Base-by-base conservation (phyloP, 805 yeast species). In the Dipodascopsis tothii region DNA sequence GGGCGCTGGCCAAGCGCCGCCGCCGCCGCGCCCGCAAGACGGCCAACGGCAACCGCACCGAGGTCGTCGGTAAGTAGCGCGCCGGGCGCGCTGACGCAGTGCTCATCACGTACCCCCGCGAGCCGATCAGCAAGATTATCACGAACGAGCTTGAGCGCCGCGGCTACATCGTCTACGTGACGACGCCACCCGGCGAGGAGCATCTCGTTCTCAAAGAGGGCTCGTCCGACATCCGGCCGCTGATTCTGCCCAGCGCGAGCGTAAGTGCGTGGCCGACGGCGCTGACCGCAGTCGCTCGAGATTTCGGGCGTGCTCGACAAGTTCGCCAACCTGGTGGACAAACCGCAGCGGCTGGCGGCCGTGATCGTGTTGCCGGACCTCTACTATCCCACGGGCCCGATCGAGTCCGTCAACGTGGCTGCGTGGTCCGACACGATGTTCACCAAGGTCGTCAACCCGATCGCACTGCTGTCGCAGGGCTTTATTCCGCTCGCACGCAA, bases 121-220 rank as follows among this genome's bases (percentile, higher is more conserved):
- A 83, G 50, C 85, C 86, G 1, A 64, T 84, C 44, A 77, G 85
- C 1, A 70, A 84, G 45, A 69, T 79, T 40, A 64, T 85, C 23
- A 84, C 87, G 1, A 70, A 74, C 44, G 95, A 85, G 59, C 70
- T 85, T 50, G 87, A 84, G 51, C 72, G 73, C 36, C 68, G 94
- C 42, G 94, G 95, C 1, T 84, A 82, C 58, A 80, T 86, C 25
- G 87, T 86, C 2, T 85, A 81, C 59, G 70, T 85, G 50, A 79
- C 94, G 0, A 75, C 79, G n/a, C 60, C 74, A n/a, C 60, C 68
- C 4, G 75, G 72, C 46, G 84, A 78, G 22, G 71, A 69, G 50
- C 85, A 80, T 48, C 60, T 72, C 1, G 65, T 65, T 33, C 57
- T 63, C 7, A 58, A 59, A 23, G 84, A 82, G 45, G 72, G 79